Base-by-base conservation (phyloP, 768 basidiomycete genomes). In the Strobilomyces echinocephalus region DNA sequence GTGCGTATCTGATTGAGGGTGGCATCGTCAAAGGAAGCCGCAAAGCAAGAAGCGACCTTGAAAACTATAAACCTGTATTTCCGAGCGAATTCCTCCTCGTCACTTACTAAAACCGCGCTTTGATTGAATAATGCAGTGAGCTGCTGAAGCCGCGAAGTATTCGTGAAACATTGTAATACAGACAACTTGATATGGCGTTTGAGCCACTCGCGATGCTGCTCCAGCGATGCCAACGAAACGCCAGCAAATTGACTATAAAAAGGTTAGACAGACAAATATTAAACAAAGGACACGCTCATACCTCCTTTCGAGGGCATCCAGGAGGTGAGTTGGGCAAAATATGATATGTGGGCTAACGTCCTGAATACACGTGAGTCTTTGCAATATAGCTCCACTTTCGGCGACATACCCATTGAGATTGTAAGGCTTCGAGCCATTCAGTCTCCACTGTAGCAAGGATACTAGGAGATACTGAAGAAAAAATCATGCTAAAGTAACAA, bases 401-500 rank as follows among this genome's bases (percentile, higher is more conserved):
- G 31, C 30, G 21, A 58, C 58, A 33, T 43, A 60, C 62, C 36
- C 4, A 28, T 50, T 52, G 46, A 16, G 58, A 46, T 18, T 38
- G 20, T 49, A 84, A 46, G 5, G 73, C 69, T 53, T 74, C 72
- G 2, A 85, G 66, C 82, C 83, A 83, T 53, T 75, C 70, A 34
- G 74, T 71, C 49, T 77, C 74, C 5, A 70, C 61, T 47, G 69
- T 65, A 30, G 71, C 63, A 18, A 74, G 45, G 16, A 72, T 47
- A 18, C 72, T 60, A 15, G 67, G 60, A 36, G 60, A 18, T 30
- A 67, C 76, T 79, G n/a, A 49, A 51, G n/a, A 16, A 16, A 16
- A 36, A 15, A 5, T 16, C 35, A 18, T 18, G 28, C 36, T 48
- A 51, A 54, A 36, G 16, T 28, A 33, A 34, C 1, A 9, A 52